A percentile compares a stretch with the other conserved stretches of the same genome.
Conservation (phyloP, 2,329 filamentous ascomycete genomes). For the Chrysoporthe deuterocubensis region DNA sequence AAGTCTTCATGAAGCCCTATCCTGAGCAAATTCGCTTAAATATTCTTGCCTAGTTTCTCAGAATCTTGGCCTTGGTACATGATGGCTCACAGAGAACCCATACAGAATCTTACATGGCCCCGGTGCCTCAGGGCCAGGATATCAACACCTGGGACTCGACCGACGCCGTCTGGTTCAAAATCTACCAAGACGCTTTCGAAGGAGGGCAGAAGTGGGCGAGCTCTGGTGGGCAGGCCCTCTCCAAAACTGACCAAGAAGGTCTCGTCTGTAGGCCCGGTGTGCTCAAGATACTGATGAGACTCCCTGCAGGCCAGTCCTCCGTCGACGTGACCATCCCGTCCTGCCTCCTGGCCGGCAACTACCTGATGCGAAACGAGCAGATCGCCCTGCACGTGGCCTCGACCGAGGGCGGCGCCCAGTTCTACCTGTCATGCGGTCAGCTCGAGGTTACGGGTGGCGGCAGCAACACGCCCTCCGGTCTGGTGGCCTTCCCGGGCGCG, state of each 20-base stretch:
- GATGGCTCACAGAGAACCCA: neutral
- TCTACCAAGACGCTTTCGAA: slow-evolving; percentile 37
- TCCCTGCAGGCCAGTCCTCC: slow-evolving; percentile 19
- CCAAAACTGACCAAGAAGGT: neutral
- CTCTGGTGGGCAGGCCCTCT: slow-evolving; percentile 13
- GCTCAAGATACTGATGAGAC: neutral
- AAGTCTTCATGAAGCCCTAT: too few species aligned
- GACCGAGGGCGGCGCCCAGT: slow-evolving; percentile 32
- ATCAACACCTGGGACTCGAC: slow-evolving; percentile 39
- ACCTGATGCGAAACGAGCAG: slow-evolving; percentile 36
- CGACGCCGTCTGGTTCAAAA: slow-evolving; percentile 45
- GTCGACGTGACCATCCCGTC: slow-evolving; percentile 33
- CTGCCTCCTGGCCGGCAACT: slow-evolving; percentile 34
- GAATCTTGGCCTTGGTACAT: neutral
- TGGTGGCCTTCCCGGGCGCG: slow-evolving; percentile 32
- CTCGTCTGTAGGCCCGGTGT: too few species aligned
- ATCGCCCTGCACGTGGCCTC: slow-evolving; percentile 34
- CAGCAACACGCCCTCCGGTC: slow-evolving; percentile 25
- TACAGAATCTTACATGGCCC: slow-evolving; percentile 41
- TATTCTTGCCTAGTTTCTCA: neutral
- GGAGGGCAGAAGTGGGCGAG: slow-evolving; percentile 26
- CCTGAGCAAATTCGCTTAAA: too few species aligned
- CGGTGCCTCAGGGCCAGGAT: slow-evolving; percentile 40
- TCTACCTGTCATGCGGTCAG: slow-evolving; percentile 33
- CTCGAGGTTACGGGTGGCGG: slow-evolving; percentile 33